Evolutionary conservation across 2,329 filamentous ascomycete species (phyloP).

Genomic region (Penicillium sp.): DNA sequence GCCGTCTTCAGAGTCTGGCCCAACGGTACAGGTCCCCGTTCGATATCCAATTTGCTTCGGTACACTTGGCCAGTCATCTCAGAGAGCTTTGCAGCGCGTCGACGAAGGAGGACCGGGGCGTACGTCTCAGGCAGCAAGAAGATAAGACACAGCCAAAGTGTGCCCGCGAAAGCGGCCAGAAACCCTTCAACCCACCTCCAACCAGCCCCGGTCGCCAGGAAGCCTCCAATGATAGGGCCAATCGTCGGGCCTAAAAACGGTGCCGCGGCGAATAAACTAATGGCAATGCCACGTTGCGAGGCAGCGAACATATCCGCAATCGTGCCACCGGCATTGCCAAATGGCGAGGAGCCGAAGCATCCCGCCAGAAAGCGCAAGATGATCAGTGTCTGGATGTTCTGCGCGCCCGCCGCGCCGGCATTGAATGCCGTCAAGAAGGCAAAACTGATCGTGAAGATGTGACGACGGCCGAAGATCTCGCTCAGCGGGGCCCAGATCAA

Average conservation of each 20-base stretch:
- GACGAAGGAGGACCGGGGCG: slow-evolving; percentile 49
- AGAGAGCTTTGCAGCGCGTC: slow-evolving; percentile 42
- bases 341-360: slow-evolving; percentile 57
- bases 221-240: slow-evolving; percentile 65
- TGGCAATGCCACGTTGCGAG: slow-evolving; percentile 54
- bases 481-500: slow-evolving; percentile 42
- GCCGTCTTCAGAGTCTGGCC: slow-evolving; percentile 44
- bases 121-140: slow-evolving; percentile 38
- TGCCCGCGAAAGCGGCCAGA: slow-evolving; percentile 60
- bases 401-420: slow-evolving; percentile 55
- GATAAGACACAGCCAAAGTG: slow-evolving; percentile 46
- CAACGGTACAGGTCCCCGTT: slow-evolving; percentile 42
- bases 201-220: slow-evolving; percentile 59
- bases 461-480: slow-evolving; percentile 34
- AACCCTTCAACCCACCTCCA: slow-evolving; percentile 68
- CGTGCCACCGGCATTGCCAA: slow-evolving; percentile 60
- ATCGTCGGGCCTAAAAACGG: slow-evolving; percentile 63
- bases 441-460: slow-evolving; percentile 31
- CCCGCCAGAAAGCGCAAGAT: slow-evolving; percentile 65
- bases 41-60: slow-evolving; percentile 34
- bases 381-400: slow-evolving; percentile 59
- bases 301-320: slow-evolving; percentile 60
- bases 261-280: slow-evolving; percentile 63
- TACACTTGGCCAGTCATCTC: slow-evolving; percentile 33
- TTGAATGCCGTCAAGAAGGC: slow-evolving; percentile 58